Evolutionary conservation across 2,329 filamentous ascomycete genomes (phyloP), one percentile per base, ranked within the genome.

Genomic region (Penicillium palitans): DNA sequence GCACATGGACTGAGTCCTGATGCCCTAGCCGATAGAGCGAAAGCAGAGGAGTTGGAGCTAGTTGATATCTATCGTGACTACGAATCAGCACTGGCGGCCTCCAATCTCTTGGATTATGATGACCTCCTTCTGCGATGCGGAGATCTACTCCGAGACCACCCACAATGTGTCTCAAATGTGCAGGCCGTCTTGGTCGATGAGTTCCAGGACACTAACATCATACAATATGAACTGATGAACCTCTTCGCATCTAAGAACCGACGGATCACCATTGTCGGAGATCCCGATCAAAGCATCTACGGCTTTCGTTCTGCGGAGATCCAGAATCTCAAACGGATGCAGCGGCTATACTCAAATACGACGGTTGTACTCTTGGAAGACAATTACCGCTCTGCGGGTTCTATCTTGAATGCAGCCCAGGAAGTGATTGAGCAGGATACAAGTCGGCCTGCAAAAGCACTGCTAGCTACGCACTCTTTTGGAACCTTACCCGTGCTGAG

Each of bases 211-310:
- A 98, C 93, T 8, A 99, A 98, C 71, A 85, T 91, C 21, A 88
- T 97, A 5, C 93, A 99, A 74, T 98, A 96, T 69, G 91, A 97
- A 66, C 79, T 99, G 42, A 97, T 97, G 92, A 88, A 85, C 62
- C 82, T 96, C 0, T 88, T 99, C 68, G 91, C 93, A 2, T 86
- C 91, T 60, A 78, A 81, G 24, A 82, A 83, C 44, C 84, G 85
- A 56, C 84, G 87, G n/a, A 93, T 98, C 65, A 98, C 93, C 0
- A 90, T 97, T 59, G 95, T 99, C 5, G 95, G 93, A 35, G 93
- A 99, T 71, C 93, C 95, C 0, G 95, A 99, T 72, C 93, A 99
- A 75, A 97, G 93, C 72, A 99, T 99, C 57, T 99, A 98, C 72
- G 91, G 93, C 21, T 99, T 96, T 82, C 88, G 93, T 21, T 93